phyloP scores from a whole-genome alignment of 106 monocot genomes.

The Amphibolis antarctica region DNA sequence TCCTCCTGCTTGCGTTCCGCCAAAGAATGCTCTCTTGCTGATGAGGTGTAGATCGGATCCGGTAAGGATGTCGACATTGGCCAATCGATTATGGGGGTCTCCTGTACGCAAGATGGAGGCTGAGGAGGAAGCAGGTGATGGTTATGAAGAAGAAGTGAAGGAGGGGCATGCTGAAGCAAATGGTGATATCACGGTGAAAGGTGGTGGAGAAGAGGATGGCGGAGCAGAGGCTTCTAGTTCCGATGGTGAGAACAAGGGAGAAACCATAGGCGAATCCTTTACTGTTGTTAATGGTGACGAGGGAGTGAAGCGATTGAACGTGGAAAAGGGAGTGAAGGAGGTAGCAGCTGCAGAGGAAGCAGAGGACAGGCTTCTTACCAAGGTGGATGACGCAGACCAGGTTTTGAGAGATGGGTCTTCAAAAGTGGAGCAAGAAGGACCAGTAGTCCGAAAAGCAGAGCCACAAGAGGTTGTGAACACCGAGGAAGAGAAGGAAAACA shows the following conservation, averaged over 20 bases:
- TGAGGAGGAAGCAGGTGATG: conserved; percentile 1
- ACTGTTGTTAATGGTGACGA: background rate
- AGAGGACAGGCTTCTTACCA: background rate
- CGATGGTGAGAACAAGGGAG: background rate
- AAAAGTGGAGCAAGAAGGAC: conserved; percentile 5
- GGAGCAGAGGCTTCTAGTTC: background rate
- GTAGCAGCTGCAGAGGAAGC: background rate
- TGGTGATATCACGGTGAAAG: too few species aligned
- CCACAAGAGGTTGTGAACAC: conserved; percentile 1
- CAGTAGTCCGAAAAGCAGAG: background rate
- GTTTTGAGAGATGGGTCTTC: background rate
- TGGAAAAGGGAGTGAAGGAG: background rate
- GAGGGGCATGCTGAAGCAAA: too few species aligned
- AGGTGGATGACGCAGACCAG: background rate
- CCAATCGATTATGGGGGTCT: conserved; percentile 62
- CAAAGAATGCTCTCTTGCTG: conserved; percentile 74
- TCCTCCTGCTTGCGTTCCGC: conserved; percentile 65
- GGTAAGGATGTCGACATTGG: conserved; percentile 71
- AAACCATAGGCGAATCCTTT: too few species aligned
- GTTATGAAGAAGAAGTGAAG: conserved; percentile 1
- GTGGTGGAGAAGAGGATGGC: background rate
- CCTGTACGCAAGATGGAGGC: conserved; percentile 22
- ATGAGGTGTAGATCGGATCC: conserved; percentile 99
- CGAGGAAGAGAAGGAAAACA: conserved; percentile 10
- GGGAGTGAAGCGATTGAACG: background rate